Evolutionary conservation across 2,329 filamentous ascomycete genomes (phyloP).

Genomic region (Drechslerella coelobrocha): DNA sequence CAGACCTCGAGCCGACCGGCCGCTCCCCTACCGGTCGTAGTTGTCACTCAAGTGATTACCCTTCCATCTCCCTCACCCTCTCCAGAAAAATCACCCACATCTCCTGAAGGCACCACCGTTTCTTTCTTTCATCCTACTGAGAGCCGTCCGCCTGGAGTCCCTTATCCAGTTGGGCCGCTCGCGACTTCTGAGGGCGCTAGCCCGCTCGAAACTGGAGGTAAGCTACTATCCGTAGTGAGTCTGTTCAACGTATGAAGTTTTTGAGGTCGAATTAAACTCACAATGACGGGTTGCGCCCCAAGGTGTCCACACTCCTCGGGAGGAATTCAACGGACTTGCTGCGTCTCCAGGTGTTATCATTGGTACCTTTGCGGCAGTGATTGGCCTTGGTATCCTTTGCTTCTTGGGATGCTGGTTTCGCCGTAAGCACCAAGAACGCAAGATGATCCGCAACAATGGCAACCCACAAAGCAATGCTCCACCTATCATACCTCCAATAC

Average conservation of each 20-base stretch:
- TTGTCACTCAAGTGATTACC: conserved; percentile 26
- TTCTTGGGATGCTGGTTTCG: conserved; percentile 9
- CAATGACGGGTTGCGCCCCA: too few species aligned
- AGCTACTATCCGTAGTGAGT: too few species aligned
- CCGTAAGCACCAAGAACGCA: conserved; percentile 12
- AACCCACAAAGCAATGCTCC: not conserved
- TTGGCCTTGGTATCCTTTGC: conserved; percentile 27
- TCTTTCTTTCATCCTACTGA: conserved; percentile 11
- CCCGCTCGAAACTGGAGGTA: conserved; percentile 39
- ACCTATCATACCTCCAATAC: not conserved
- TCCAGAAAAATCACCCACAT: not conserved
- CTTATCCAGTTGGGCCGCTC: conserved; percentile 15
- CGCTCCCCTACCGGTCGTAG: conserved; percentile 2
- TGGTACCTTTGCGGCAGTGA: conserved; percentile 21
- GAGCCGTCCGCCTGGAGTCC: conserved; percentile 2
- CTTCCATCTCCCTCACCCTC: conserved; percentile 1
- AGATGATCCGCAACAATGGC: not conserved
- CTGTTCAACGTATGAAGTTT: not conserved
- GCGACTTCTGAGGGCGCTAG: conserved; percentile 15
- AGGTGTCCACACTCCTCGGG: conserved; percentile 33
- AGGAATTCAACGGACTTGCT: conserved; percentile 36
- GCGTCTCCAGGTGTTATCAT: conserved; percentile 31
- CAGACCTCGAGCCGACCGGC: conserved; percentile 5
- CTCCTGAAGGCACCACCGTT: not conserved
- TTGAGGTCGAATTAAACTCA: not conserved